These are phyloP conservation scores for Hygrophoropsis aurantiaca DNA, from an alignment of 768 basidiomycete species.

Conservation along the genomic window DNA sequence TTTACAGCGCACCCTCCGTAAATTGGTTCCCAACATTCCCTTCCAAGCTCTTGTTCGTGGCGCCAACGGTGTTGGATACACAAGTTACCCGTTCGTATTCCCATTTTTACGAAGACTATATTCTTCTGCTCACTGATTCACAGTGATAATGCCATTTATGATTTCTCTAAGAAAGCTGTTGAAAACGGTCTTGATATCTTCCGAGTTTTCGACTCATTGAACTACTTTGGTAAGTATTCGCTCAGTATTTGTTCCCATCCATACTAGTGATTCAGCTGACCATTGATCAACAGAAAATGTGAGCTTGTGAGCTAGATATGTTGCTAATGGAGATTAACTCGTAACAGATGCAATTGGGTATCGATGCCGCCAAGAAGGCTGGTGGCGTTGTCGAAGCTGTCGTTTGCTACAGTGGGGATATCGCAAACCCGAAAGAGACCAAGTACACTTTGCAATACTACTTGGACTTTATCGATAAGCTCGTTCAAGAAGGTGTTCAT, in stretches of 20 bases:
- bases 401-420: slow-evolving; percentile 98
- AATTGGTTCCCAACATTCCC: slow-evolving; percentile 97
- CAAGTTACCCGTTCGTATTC: slow-evolving; percentile 84
- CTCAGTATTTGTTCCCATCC: too few relatives aligned
- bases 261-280: not conserved
- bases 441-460: slow-evolving; percentile 99
- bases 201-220: slow-evolving; percentile 98
- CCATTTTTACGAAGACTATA: not conserved
- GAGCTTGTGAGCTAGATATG: slow-evolving; percentile 18
- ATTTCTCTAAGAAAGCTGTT: slow-evolving; percentile 99
- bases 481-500: slow-evolving; percentile 94
- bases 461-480: slow-evolving; percentile 90
- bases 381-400: slow-evolving; percentile 98
- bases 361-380: slow-evolving; percentile 99
- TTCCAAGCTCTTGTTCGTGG: slow-evolving; percentile 98
- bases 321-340: slow-evolving; percentile 11
- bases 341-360: slow-evolving; percentile 89
- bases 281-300: slow-evolving; percentile 61
- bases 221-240: slow-evolving; percentile 82
- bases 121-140: slow-evolving; percentile 8
- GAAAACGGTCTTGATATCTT: slow-evolving; percentile 99
- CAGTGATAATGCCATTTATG: slow-evolving; percentile 98
- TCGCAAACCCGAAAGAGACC: slow-evolving; percentile 89
- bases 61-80: slow-evolving; percentile 98
- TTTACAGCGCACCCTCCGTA: slow-evolving; percentile 79